Conservation (phyloP, 495 filamentous ascomycete genomes). For the Staphylotrichum tortipilum region DNA sequence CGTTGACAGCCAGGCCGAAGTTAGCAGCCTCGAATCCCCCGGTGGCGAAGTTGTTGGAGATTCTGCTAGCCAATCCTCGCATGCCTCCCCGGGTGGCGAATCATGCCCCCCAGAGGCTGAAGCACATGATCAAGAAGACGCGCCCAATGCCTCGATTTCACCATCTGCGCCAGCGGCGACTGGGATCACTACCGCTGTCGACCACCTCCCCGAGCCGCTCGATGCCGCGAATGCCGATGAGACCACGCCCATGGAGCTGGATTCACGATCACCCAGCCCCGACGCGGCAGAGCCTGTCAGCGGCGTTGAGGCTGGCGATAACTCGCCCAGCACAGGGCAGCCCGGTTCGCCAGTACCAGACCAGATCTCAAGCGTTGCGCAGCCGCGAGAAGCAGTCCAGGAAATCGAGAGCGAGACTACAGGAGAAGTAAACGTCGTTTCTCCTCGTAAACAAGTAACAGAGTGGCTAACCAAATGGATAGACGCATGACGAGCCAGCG, state of each 20-base stretch:
- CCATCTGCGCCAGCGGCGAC: neutral
- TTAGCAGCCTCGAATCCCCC: no score
- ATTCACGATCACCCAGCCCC: constrained; percentile 18
- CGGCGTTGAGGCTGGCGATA: neutral
- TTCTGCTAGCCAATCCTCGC: no score
- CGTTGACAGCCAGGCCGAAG: no score
- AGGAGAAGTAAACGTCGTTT: constrained; percentile 32
- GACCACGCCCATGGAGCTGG: constrained; percentile 21
- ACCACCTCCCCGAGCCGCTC: neutral
- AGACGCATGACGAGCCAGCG: constrained; percentile 5
- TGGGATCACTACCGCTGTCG: neutral
- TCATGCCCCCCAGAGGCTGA: neutral
- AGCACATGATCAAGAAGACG: neutral
- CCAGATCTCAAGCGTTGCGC: constrained; percentile 22
- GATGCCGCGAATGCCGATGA: constrained; percentile 9
- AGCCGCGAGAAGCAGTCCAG: constrained; percentile 20
- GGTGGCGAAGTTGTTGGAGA: no score
- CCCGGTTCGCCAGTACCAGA: constrained; percentile 5
- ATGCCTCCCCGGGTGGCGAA: neutral
- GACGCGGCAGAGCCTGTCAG: neutral
- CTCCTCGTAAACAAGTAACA: neutral
- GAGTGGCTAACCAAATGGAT: constrained; percentile 11
- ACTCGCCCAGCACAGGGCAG: neutral
- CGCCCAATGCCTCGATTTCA: no score
- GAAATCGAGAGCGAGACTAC: constrained; percentile 18